Percentiles rank a stretch among this genome's conserved stretches.
These are phyloP conservation scores for Glebionis coronaria DNA, from an alignment of 129 eudicot genomes.

Conservation along the genomic window DNA sequence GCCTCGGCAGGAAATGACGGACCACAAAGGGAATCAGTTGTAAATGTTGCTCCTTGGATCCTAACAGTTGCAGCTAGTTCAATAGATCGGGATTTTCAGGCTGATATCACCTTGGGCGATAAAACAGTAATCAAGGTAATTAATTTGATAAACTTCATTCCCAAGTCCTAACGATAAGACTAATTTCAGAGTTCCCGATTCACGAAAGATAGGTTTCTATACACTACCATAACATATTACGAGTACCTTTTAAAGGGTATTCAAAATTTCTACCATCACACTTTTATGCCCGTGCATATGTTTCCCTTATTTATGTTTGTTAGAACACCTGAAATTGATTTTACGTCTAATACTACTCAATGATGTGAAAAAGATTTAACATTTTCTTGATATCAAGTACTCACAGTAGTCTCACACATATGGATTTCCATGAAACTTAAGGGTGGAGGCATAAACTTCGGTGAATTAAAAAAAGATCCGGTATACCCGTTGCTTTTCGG, in stretches of 20 bases:
- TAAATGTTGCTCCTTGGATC: slow-evolving; percentile 81
- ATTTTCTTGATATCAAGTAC: not conserved
- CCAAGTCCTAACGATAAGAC: not conserved
- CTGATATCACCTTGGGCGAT: slow-evolving; percentile 57
- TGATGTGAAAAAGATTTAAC: not conserved
- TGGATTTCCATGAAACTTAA: slow-evolving; percentile 21
- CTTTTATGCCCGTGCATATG: no score
- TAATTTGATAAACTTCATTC: not conserved
- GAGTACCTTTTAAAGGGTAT: no score
- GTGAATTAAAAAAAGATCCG: slow-evolving; percentile 44
- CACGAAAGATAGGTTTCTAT: no score
- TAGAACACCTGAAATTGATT: no score
- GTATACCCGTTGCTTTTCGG: slow-evolving; percentile 52
- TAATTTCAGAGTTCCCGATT: no score
- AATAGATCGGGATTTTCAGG: slow-evolving; percentile 76
- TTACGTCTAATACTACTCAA: not conserved
- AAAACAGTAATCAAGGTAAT: slow-evolving; percentile 60
- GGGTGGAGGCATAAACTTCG: slow-evolving; percentile 84
- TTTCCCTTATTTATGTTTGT: no score
- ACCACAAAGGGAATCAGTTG: slow-evolving; percentile 42
- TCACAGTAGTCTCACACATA: no score
- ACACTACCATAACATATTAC: no score
- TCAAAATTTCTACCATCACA: no score
- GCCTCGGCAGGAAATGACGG: slow-evolving; percentile 90
- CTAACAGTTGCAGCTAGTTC: slow-evolving; percentile 81